Conservation (phyloP, 1,284 basidiomycete species). For the Cryptococcus deneoformans region DNA sequence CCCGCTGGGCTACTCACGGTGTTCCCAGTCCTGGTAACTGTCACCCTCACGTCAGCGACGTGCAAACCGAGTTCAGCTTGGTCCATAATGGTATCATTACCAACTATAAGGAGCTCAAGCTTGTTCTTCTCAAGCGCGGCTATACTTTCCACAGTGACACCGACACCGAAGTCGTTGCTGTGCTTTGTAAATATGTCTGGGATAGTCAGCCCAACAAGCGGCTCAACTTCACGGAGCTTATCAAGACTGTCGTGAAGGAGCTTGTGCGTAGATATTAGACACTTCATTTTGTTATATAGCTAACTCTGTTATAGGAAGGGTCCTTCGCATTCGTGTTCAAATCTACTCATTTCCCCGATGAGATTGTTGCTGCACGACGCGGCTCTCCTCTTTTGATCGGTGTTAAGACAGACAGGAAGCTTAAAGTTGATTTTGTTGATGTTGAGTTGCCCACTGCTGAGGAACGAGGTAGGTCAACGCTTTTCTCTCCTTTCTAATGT, state of each 20-base stretch:
- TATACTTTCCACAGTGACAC: slow-evolving; percentile 95
- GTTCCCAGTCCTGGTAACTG: slow-evolving; percentile 85
- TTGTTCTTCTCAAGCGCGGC: slow-evolving; percentile 93
- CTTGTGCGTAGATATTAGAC: slow-evolving; percentile 53
- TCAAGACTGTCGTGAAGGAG: slow-evolving; percentile 97
- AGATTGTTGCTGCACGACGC: slow-evolving; percentile 92
- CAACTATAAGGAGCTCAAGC: slow-evolving; percentile 83
- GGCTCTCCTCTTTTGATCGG: slow-evolving; percentile 96
- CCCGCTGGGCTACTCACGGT: slow-evolving; percentile 99
- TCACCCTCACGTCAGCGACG: slow-evolving; percentile 91
- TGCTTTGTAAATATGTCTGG: slow-evolving; percentile 95
- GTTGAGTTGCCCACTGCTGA: slow-evolving; percentile 83
- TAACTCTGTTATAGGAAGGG: slow-evolving; percentile 62
- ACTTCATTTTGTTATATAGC: too few species aligned
- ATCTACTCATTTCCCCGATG: slow-evolving; percentile 92
- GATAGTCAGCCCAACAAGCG: slow-evolving; percentile 89
- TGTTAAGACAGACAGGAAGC: slow-evolving; percentile 99
- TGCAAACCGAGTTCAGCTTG: slow-evolving; percentile 76
- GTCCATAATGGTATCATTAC: slow-evolving; percentile 99
- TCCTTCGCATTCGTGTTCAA: slow-evolving; percentile 99
- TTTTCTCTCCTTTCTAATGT: background rate
- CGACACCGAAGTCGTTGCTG: slow-evolving; percentile 96
- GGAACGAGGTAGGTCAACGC: slow-evolving; percentile 51
- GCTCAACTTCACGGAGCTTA: slow-evolving; percentile 82
- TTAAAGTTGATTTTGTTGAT: slow-evolving; percentile 99